Evolutionary conservation across 192 early-diverging fungal species (phyloP).

Genomic region (Backusella psychrophila): DNA sequence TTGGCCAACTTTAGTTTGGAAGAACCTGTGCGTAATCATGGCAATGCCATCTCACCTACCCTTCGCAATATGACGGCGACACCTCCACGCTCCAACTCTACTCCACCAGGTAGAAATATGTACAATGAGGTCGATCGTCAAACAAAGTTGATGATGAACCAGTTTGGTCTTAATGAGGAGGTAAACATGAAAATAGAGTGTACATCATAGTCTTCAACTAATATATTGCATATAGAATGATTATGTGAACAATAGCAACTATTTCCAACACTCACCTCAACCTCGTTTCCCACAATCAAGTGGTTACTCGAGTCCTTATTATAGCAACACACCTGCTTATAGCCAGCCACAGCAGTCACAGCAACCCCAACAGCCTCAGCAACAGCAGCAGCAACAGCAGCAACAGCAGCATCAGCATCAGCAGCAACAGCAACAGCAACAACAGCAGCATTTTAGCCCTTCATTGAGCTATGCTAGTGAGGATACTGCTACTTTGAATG

Average conservation of each 20-base stretch:
- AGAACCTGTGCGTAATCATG: not conserved
- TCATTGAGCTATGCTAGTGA: conserved; percentile 1
- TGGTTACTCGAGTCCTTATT: not conserved
- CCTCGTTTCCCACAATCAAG: not conserved
- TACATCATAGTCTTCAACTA: no score
- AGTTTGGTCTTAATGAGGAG: conserved; percentile 28
- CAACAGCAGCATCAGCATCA: conserved; percentile 41
- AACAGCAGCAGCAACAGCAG: conserved; percentile 55
- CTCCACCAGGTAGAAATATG: conserved; percentile 21
- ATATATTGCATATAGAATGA: not conserved
- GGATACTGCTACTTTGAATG: not conserved
- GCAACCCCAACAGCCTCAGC: conserved; percentile 41
- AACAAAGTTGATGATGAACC: conserved; percentile 19
- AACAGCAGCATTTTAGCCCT: conserved; percentile 43
- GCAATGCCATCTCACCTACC: conserved; percentile 5
- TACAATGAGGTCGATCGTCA: conserved; percentile 15
- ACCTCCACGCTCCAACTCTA: conserved; percentile 31
- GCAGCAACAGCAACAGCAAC: conserved; percentile 52
- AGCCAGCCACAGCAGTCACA: conserved; percentile 29
- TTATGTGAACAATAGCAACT: not conserved
- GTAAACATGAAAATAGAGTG: not conserved
- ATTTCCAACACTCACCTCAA: conserved; percentile 9
- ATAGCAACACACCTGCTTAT: not conserved
- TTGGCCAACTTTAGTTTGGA: not conserved
- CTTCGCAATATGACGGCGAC: conserved; percentile 17